Conservation (phyloP, 495 filamentous ascomycete species). For the Jackrogersella multiformis region DNA sequence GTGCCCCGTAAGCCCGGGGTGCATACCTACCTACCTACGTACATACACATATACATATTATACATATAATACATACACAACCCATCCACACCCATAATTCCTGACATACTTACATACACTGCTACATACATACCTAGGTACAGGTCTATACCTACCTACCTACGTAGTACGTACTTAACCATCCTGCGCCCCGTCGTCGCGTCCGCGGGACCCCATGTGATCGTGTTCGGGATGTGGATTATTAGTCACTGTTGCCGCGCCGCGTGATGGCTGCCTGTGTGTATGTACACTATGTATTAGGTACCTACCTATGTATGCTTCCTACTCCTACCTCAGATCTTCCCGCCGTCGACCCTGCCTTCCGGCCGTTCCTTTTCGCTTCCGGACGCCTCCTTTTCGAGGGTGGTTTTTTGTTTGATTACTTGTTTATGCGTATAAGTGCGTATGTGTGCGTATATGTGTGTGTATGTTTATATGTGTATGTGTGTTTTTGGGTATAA, state of each 20-base stretch:
- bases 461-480: not conserved
- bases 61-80: not conserved
- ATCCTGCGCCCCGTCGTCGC: constrained; percentile 35
- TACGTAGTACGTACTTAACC: not conserved
- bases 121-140: not conserved
- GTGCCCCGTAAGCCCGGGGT: constrained; percentile 27
- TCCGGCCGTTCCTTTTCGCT: not conserved
- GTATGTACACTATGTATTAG: not conserved
- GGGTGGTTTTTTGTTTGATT: too few relatives aligned
- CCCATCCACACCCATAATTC: not conserved
- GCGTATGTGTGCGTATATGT: not conserved
- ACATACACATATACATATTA: not conserved
- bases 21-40: too few relatives aligned
- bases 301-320: not conserved
- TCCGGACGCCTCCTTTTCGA: not conserved
- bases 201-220: constrained; percentile 39
- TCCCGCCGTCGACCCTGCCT: not conserved
- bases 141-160: not conserved
- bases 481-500: too few relatives aligned
- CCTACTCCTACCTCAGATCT: not conserved
- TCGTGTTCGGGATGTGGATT: constrained; percentile 23
- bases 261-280: constrained; percentile 34
- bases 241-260: constrained; percentile 35
- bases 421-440: not conserved
- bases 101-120: constrained; percentile 8